Base-by-base conservation (phyloP, 2,329 filamentous ascomycete genomes). In the Paramyrothecium roridum region DNA sequence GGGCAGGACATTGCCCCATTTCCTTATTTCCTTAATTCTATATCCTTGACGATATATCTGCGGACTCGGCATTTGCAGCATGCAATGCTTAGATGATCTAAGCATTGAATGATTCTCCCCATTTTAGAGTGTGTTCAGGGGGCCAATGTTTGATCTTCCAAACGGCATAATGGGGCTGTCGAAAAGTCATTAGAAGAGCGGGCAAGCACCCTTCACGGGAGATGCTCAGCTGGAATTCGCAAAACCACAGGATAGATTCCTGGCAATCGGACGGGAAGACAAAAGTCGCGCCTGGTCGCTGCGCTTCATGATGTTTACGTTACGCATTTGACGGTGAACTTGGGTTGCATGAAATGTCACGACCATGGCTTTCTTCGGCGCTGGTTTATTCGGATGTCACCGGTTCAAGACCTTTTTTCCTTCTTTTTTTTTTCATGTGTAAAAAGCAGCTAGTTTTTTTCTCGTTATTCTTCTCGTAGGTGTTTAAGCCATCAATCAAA, bases 11-110 rank as follows among this genome's bases (percentile, higher is more conserved):
- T 50, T 17, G 50, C 54, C n/a, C 49, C 23, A n/a, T 59, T 60
- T 64, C 54, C 54, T 62, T 59, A 19, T 55, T 51, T 60, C 37
- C 34, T 57, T 57, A 52, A 11, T 23, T 13, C 22, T n/a, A 10
- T 23, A 17, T 21, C 12, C 19, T 52, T 13, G 20, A n/a, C 37
- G 20, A 19, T 20, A 8, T 33, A 45, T 10, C 34, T n/a, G 13
- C 37, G 20, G 48, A 22, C 16, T 22, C 10, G 20, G 12, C 20
- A 21, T 34, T 33, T 30, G 22, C 23, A 16, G 12, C 20, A 19
- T 30, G 33, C 3, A 19, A 13, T 30, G 20, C 2, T 19, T 50
- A 30, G 48, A 50, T 17, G 48, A 22, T 22, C 26, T 13, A 50
- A 12, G 46, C 46, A 33, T 16, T 4, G 46, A 8, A 21, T 45